Conservation (phyloP, 2,329 filamentous ascomycete genomes). For the Trichoderma harzianum region DNA sequence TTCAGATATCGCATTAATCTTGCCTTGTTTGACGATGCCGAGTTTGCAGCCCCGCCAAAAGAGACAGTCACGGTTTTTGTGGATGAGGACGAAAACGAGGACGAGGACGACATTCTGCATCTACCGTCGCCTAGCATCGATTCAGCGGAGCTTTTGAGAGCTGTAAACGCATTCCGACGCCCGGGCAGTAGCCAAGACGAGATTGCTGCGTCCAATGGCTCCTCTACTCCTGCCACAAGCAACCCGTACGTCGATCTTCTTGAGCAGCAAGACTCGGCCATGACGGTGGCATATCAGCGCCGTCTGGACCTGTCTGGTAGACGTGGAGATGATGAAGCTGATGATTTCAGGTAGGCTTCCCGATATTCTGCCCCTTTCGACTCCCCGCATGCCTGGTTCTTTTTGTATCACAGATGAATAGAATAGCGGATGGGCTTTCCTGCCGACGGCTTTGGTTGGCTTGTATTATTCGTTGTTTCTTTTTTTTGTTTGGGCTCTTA, state of each 20-base stretch:
- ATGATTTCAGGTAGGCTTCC: constrained; percentile 33
- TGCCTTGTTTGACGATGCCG: constrained; percentile 24
- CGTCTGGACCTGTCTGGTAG: constrained; percentile 25
- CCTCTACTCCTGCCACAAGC: constrained; percentile 22
- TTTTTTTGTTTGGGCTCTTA: not conserved
- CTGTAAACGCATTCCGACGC: not conserved
- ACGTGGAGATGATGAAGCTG: constrained; percentile 25
- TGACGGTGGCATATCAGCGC: constrained; percentile 31
- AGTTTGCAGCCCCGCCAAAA: constrained; percentile 16
- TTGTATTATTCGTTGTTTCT: not conserved
- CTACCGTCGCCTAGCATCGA: not conserved
- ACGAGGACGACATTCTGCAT: constrained; percentile 7
- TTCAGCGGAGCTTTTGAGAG: not conserved
- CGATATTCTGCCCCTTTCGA: not conserved
- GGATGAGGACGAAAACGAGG: not conserved
- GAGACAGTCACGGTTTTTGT: not conserved
- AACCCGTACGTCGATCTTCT: constrained; percentile 32
- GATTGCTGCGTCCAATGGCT: not conserved
- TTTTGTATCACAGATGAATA: not conserved
- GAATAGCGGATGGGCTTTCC: not conserved
- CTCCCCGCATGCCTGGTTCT: not conserved
- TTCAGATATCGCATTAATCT: constrained; percentile 20
- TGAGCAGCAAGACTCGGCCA: constrained; percentile 31
- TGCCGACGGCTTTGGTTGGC: not conserved
- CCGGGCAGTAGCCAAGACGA: not conserved